Evolutionary conservation across 768 basidiomycete species (phyloP).

Genomic region (Calocybe indica): DNA sequence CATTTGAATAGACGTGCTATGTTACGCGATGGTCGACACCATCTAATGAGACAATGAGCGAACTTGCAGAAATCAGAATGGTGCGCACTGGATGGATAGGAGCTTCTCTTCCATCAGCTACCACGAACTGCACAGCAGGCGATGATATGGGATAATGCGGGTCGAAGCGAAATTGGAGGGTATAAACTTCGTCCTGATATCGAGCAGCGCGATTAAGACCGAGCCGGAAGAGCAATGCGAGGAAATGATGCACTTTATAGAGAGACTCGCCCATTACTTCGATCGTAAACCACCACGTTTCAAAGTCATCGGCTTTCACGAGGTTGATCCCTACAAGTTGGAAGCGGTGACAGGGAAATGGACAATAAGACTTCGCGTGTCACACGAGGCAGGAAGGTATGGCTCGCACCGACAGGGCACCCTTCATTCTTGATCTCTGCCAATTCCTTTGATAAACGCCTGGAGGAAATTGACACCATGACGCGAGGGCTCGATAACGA

Average conservation of each 20-base stretch:
- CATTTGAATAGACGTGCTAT: conserved; percentile 84
- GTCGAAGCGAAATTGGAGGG: conserved; percentile 79
- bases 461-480: conserved; percentile 36
- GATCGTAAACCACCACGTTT: conserved; percentile 72
- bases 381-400: neutral
- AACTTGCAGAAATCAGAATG: neutral
- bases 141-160: conserved; percentile 79
- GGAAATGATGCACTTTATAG: conserved; percentile 48
- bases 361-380: neutral
- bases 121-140: conserved; percentile 83
- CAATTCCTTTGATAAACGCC: conserved; percentile 69
- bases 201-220: neutral
- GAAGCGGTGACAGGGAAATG: conserved; percentile 5
- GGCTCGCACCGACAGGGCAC: conserved; percentile 53
- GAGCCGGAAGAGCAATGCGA: neutral
- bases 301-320: conserved; percentile 69
- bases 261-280: conserved; percentile 81
- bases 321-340: conserved; percentile 58
- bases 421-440: conserved; percentile 60
- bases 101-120: conserved; percentile 55
- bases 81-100: conserved; percentile 73
- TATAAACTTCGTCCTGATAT: conserved; percentile 66
- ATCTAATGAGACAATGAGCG: conserved; percentile 1
- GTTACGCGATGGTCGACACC: conserved; percentile 7
- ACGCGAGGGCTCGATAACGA: conserved; percentile 19